A percentile compares a stretch with the other conserved stretches of the same genome.
phyloP scores from a whole-genome alignment of 1,139 yeast genomes.

The Candida frijolesensis region DNA sequence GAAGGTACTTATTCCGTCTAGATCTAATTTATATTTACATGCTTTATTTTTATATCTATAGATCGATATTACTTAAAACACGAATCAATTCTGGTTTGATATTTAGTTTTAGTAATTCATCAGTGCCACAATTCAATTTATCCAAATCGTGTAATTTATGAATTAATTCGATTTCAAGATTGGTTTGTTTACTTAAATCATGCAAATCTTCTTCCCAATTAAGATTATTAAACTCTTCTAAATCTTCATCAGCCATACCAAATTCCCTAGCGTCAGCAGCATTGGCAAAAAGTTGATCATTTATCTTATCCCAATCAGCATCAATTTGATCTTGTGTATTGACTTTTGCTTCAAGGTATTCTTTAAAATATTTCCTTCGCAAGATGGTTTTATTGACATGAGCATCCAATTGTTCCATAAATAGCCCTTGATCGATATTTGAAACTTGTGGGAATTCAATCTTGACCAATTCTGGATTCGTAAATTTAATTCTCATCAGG shows the following conservation, averaged over 20 bases:
- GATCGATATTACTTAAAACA: not conserved
- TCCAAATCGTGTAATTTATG: conserved; percentile 20
- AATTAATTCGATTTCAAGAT: conserved; percentile 21
- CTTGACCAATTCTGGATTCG: conserved; percentile 46
- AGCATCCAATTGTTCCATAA: conserved; percentile 33
- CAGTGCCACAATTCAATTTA: conserved; percentile 20
- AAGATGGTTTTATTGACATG: conserved; percentile 29
- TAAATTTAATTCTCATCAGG: conserved; percentile 62
- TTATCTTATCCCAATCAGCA: conserved; percentile 51
- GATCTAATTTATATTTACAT: not conserved
- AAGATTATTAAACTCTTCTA: conserved; percentile 53
- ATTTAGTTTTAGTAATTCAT: conserved; percentile 33
- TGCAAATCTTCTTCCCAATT: conserved; percentile 27
- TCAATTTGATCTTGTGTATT: conserved; percentile 36
- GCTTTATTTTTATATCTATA: no score
- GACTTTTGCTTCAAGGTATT: conserved; percentile 27
- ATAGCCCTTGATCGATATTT: conserved; percentile 24
- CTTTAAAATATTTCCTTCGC: conserved; percentile 38
- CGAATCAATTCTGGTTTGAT: conserved; percentile 7
- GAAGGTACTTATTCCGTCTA: conserved; percentile 24
- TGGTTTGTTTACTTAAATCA: conserved; percentile 26
- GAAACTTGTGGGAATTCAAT: conserved; percentile 36
- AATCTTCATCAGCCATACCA: conserved; percentile 61
- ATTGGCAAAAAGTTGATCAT: conserved; percentile 45
- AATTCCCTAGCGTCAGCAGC: conserved; percentile 46